Evolutionary conservation across 148 eudicot species (phyloP).

Genomic region (Rhododendron kiyosumense): DNA sequence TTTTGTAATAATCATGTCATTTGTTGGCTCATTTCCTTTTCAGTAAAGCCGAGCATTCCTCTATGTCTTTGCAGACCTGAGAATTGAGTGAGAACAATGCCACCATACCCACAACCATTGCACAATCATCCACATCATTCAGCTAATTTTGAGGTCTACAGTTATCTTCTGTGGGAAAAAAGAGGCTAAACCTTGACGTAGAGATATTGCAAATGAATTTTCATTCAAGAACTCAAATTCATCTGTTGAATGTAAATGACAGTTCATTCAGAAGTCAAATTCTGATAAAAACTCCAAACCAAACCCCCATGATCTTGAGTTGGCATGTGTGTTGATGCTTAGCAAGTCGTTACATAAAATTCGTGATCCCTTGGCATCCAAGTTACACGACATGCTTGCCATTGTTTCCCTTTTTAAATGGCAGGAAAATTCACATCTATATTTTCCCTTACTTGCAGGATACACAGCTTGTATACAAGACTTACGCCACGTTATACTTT

Average conservation of each 20-base stretch:
- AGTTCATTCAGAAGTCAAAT: not conserved
- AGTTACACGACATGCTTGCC: slow-evolving; percentile 5
- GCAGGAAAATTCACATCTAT: not conserved
- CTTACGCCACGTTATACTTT: slow-evolving; percentile 81
- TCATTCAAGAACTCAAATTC: not conserved
- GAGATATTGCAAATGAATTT: not conserved
- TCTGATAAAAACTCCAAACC: not conserved
- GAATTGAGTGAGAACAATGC: not conserved
- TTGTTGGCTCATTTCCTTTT: not conserved
- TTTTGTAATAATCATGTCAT: not conserved
- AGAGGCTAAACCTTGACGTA: not conserved
- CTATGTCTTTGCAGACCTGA: not conserved
- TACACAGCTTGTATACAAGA: slow-evolving; percentile 84
- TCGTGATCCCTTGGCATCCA: not conserved
- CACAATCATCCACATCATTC: not conserved
- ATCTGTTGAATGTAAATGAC: not conserved
- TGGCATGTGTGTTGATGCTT: not conserved
- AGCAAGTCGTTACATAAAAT: not conserved
- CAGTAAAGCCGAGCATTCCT: not conserved
- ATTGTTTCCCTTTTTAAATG: not conserved
- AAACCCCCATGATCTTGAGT: not conserved
- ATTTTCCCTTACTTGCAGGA: slow-evolving; percentile 47
- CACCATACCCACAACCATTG: not conserved
- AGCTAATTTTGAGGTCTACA: not conserved
- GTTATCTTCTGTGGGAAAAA: not conserved